Evolutionary conservation across 768 basidiomycete genomes (phyloP).

Genomic region (Grammothele lineata): DNA sequence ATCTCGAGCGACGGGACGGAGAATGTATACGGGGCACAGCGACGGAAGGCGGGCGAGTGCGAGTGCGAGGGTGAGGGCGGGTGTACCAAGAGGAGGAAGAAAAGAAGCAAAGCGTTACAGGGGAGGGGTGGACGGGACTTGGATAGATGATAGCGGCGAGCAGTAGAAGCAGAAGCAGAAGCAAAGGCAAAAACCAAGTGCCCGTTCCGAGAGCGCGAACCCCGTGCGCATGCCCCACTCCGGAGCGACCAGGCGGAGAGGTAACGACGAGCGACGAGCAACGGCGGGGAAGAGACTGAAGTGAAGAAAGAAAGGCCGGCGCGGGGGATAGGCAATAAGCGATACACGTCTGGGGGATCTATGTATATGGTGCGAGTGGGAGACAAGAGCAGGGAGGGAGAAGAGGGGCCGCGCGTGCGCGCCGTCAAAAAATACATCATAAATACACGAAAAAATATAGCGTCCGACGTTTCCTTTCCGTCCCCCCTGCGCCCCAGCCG

Average conservation of each 20-base stretch:
- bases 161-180: not conserved
- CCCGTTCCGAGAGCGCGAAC: too few relatives aligned
- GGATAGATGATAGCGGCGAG: not conserved
- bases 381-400: too few relatives aligned
- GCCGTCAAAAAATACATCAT: constrained; percentile 15
- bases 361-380: too few relatives aligned
- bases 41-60: not conserved
- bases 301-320: too few relatives aligned
- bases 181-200: not conserved
- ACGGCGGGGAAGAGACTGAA: too few relatives aligned
- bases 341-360: too few relatives aligned
- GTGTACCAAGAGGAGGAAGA: not conserved
- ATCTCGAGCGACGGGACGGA: too few relatives aligned
- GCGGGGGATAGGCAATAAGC: too few relatives aligned
- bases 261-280: too few relatives aligned
- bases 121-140: not conserved
- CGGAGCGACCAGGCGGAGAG: too few relatives aligned
- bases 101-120: not conserved
- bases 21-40: not conserved
- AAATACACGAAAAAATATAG: constrained; percentile 12
- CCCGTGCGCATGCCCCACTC: too few relatives aligned
- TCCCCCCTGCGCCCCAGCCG: not conserved
- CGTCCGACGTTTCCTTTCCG: not conserved
- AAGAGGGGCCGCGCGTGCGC: too few relatives aligned
- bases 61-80: not conserved